A percentile compares a stretch with the other conserved stretches of the same genome.
Conservation (phyloP, 1,139 yeast species). For the Diutina ranongensis region DNA sequence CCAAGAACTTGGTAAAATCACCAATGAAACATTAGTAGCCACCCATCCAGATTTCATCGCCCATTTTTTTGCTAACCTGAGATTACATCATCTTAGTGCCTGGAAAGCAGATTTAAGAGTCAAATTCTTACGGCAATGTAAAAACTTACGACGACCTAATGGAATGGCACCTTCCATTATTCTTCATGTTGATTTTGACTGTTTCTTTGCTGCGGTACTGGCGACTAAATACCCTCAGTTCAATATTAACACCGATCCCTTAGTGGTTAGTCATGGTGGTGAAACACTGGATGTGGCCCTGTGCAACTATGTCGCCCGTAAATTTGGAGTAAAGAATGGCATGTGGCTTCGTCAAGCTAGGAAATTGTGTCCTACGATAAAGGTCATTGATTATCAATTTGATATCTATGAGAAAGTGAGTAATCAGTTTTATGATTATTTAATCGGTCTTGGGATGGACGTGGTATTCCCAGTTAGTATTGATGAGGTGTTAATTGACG, state of each 20-base stretch:
- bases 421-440: conserved; percentile 37
- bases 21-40: conserved; percentile 35
- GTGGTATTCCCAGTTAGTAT: conserved; percentile 75
- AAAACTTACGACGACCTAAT: conserved; percentile 7
- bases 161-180: conserved; percentile 21
- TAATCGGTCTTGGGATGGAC: conserved; percentile 42
- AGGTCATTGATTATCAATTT: conserved; percentile 62
- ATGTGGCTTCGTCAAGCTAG: conserved; percentile 76
- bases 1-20: background rate
- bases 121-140: conserved; percentile 35
- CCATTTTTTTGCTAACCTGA: conserved; percentile 65
- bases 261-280: conserved; percentile 81
- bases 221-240: conserved; percentile 44
- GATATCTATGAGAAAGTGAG: conserved; percentile 49
- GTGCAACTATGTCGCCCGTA: conserved; percentile 79
- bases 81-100: conserved; percentile 77
- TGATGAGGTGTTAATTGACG: conserved; percentile 80
- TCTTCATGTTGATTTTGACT: conserved; percentile 84
- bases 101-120: conserved; percentile 76
- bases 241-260: conserved; percentile 48
- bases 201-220: conserved; percentile 86
- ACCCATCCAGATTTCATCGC: conserved; percentile 65
- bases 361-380: conserved; percentile 50
- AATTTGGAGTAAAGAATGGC: conserved; percentile 67
- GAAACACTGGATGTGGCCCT: conserved; percentile 73